These are phyloP conservation scores for Flaveria ramosissima DNA, from an alignment of 129 eudicot genomes.

Conservation along the genomic window DNA sequence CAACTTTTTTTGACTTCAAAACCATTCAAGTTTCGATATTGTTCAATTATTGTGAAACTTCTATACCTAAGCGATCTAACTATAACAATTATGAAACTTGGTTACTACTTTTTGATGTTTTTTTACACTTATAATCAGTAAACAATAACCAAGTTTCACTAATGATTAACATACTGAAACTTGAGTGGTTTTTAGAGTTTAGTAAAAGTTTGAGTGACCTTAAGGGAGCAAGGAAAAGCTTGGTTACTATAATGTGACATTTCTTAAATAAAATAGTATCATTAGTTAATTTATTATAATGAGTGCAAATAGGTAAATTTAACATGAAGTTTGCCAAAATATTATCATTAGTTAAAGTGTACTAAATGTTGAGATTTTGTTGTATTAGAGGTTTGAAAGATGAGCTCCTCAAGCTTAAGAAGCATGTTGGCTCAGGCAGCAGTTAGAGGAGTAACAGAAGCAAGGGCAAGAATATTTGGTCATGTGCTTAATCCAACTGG, in stretches of 20 bases:
- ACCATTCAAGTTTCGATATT: not conserved
- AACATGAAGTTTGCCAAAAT: not conserved
- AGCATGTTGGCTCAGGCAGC: conserved; percentile 61
- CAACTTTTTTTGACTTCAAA: not conserved
- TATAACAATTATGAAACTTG: not conserved
- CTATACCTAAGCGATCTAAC: not conserved
- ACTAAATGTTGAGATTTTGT: conserved; percentile 18
- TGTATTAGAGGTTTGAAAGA: conserved; percentile 29
- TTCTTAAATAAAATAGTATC: not conserved
- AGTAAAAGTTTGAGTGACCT: not conserved
- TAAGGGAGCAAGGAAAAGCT: not conserved
- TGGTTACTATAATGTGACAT: not conserved
- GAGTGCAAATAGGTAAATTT: not conserved
- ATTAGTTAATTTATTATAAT: not conserved
- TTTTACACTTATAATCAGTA: not conserved
- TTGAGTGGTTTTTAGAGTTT: not conserved
- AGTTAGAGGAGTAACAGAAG: conserved; percentile 66
- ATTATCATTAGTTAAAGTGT: not conserved
- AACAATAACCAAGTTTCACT: not conserved
- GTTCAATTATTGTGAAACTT: not conserved
- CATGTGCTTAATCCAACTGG: conserved; percentile 88
- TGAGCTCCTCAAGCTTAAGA: conserved; percentile 62
- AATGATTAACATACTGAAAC: not conserved
- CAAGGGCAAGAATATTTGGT: conserved; percentile 83
- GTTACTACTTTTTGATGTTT: not conserved